These are phyloP conservation scores for Diaporthe velutina DNA, from an alignment of 2,329 filamentous ascomycete species.

Conservation along the genomic window DNA sequence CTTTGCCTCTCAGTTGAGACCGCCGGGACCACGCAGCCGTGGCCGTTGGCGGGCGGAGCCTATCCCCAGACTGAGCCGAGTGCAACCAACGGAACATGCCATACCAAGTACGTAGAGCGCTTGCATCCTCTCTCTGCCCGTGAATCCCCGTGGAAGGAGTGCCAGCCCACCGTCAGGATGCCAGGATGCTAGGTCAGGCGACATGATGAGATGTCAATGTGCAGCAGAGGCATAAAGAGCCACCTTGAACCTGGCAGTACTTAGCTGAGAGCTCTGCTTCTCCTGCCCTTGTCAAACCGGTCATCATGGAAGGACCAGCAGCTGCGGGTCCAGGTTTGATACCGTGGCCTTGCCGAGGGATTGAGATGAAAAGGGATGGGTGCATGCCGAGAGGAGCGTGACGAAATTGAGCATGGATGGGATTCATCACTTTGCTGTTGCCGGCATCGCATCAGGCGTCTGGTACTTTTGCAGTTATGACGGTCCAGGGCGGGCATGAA, in stretches of 20 bases:
- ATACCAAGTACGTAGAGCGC: constrained; percentile 11
- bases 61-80: constrained; percentile 18
- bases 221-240: neutral
- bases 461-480: constrained; percentile 29
- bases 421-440: constrained; percentile 25
- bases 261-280: neutral
- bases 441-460: constrained; percentile 1
- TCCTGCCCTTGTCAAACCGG: neutral
- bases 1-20: constrained; percentile 30
- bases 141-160: neutral
- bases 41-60: constrained; percentile 27
- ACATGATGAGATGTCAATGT: neutral
- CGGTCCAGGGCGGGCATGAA: constrained; percentile 7
- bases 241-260: neutral
- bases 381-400: constrained; percentile 26
- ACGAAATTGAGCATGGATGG: constrained; percentile 32
- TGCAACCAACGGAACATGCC: constrained; percentile 27
- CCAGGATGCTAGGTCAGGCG: constrained; percentile 16
- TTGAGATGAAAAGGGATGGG: constrained; percentile 26
- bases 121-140: constrained; percentile 16
- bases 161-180: constrained; percentile 17
- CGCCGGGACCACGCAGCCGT: constrained; percentile 31
- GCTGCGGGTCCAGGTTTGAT: constrained; percentile 31
- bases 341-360: constrained; percentile 26
- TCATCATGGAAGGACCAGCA: constrained; percentile 19